Evolutionary conservation across 2,329 filamentous ascomycete species (phyloP), one percentile per base, ranked within the genome.

Genomic region (Pseudocercospora musae): DNA sequence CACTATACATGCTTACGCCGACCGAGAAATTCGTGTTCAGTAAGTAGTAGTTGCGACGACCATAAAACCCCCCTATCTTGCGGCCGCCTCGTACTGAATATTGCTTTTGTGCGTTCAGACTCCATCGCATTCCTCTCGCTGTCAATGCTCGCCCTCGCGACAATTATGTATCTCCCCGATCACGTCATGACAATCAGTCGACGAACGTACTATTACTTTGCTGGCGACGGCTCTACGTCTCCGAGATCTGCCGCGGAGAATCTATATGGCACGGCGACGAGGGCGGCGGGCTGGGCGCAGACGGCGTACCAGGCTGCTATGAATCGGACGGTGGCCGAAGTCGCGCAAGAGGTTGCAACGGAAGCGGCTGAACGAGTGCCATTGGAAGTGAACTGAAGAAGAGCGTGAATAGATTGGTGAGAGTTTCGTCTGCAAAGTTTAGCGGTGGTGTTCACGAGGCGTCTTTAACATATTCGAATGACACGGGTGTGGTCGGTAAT

Each of bases 11-110:
- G 90, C 89, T 97, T 71, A 97, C 93, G 40, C 90, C 92, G 1
- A 92, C 90, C 57, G 95, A 99, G 82, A 96, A 96, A 78, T 94
- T 96, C 79, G 89, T 96, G 72, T 96, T 98, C 80, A 98, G 95
- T 98, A 85, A 62, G 92, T 54, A 33, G 31, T 49, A 7, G n/a
- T 8, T 6, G 20, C 49, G 53, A 21, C 49, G 53, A 21, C 55
- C 27, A 53, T 50, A 33, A 37, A 7, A 20, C 31, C 48, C 58
- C 57, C 25, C 54, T 29, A 53, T 33, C 53, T 50, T 29, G 18
- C 56, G n/a, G n/a, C n/a, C 44, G 55, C 40, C 53, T 27, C 20
- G 21, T 50, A 13, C 57, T 60, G n/a, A 33, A 62, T 50, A 15
- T 49, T 15, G n/a, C n/a, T 8, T 42, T 37, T 27, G 13, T n/a